Conservation (phyloP, 805 yeast genomes). For the Metschnikowia kunwiensis region DNA sequence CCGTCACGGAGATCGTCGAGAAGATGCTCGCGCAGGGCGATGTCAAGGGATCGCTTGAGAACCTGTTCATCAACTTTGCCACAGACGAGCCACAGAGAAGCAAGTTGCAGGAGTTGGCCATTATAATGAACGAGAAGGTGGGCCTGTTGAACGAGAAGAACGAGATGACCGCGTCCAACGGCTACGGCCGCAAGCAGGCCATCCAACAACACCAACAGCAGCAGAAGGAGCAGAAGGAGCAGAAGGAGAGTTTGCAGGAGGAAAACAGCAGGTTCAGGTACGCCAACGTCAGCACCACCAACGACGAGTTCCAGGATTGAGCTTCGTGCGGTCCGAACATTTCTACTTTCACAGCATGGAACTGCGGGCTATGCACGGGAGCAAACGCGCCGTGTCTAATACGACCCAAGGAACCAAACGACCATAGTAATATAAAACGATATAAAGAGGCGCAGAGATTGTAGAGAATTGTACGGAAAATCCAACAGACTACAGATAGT, state of each 20-base stretch:
- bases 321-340: not conserved
- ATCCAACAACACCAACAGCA: constrained; percentile 38
- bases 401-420: constrained; percentile 4
- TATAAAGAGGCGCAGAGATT: no score
- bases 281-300: constrained; percentile 42
- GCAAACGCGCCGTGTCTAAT: constrained; percentile 5
- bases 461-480: no score
- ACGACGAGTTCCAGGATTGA: constrained; percentile 40
- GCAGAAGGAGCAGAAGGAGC: constrained; percentile 30
- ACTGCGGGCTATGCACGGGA: constrained; percentile 2
- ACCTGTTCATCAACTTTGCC: constrained; percentile 58
- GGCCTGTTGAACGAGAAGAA: constrained; percentile 76
- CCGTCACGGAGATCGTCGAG: constrained; percentile 61
- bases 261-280: constrained; percentile 41
- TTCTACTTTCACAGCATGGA: constrained; percentile 8
- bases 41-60: constrained; percentile 71
- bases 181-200: constrained; percentile 47
- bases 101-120: constrained; percentile 82
- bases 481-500: no score
- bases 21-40: constrained; percentile 79
- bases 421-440: constrained; percentile 1
- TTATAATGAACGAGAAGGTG: constrained; percentile 78
- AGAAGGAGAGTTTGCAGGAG: constrained; percentile 33
- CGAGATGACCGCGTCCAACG: constrained; percentile 78
- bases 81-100: constrained; percentile 76